These are phyloP conservation scores for Alternaria longipes DNA, from an alignment of 2,329 filamentous ascomycete genomes.

Conservation along the genomic window DNA sequence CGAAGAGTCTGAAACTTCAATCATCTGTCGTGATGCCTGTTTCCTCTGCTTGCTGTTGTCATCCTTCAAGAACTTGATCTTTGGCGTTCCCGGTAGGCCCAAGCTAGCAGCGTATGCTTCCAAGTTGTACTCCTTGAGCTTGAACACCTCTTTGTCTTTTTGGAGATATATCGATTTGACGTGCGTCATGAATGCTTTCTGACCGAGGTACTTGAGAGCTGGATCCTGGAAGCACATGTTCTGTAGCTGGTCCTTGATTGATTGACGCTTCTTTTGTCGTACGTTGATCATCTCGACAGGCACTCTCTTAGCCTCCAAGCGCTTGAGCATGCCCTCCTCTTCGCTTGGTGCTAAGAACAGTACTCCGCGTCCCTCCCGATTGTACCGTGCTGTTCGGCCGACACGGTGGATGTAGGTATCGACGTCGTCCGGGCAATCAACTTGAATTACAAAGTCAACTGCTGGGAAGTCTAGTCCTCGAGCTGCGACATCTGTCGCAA, in stretches of 20 bases:
- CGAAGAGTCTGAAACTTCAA: slow-evolving; percentile 68
- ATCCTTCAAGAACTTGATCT: slow-evolving; percentile 92
- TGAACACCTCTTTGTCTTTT: slow-evolving; percentile 90
- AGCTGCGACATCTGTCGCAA: slow-evolving; percentile 94
- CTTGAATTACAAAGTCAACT: slow-evolving; percentile 98
- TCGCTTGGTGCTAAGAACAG: slow-evolving; percentile 93
- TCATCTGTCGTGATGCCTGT: slow-evolving; percentile 77
- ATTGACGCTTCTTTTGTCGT: slow-evolving; percentile 86
- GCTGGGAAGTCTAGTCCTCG: slow-evolving; percentile 94
- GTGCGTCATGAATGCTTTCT: slow-evolving; percentile 95
- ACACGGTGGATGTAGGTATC: slow-evolving; percentile 98
- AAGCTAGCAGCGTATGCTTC: slow-evolving; percentile 87
- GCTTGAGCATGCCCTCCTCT: slow-evolving; percentile 87
- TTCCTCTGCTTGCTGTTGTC: slow-evolving; percentile 87
- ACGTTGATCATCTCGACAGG: slow-evolving; percentile 87
- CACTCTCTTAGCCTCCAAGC: slow-evolving; percentile 88
- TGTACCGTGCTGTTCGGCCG: slow-evolving; percentile 91
- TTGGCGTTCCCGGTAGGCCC: slow-evolving; percentile 88
- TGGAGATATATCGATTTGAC: slow-evolving; percentile 85
- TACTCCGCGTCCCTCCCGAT: slow-evolving; percentile 85
- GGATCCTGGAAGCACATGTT: slow-evolving; percentile 96
- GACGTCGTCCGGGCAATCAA: slow-evolving; percentile 95
- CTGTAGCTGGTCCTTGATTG: slow-evolving; percentile 84
- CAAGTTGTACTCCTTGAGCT: slow-evolving; percentile 81
- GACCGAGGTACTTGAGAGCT: slow-evolving; percentile 91